Evolutionary conservation across 495 filamentous ascomycete genomes (phyloP), one percentile per base, ranked within the genome.

Genomic region (Lophiostoma macrostomum): DNA sequence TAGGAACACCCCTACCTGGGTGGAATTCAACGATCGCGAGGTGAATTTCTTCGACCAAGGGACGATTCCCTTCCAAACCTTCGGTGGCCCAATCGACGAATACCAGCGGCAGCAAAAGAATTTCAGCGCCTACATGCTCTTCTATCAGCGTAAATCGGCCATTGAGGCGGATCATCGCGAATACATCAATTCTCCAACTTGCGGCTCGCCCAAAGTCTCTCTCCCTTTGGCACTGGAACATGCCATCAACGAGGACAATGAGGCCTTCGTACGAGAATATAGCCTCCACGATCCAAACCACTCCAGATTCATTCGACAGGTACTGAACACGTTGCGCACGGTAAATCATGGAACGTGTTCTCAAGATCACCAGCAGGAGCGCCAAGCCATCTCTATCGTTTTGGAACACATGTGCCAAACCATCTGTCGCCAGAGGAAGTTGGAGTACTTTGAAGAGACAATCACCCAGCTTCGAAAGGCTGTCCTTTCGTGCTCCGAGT

Each of bases 11-110:
- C 73, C 77, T 1, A 73, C 64, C 3, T 99, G 93, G 93, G 77
- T 96, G 19, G 85, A 95, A 64, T 96, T 95, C 70, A 96, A 99
- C 60, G 93, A 99, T 64, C 85, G 87, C 4, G 77, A 82, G 45
- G 90, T 95, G 18, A 81, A 72, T 29, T 64, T 69, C 1, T 96
- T 91, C 73, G 85, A 96, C 62, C 83, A 82, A 5, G 70, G 71
- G 0, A 76, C 78, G 7, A 90, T 97, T 64, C 80, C 83, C 51
- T 76, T 75, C 49, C 74, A 81, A 14, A 94, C 90, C 65, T 96
- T 88, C 69, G 93, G 93, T 34, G 93, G 93, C 4, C 61, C 69
- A 13, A 81, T 78, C 50, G 79, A 80, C 58, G 4, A 65, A 35
- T 42, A 71, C 39, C 54, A 69, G 44, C 76, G 66, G 44, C 74